Conservation (phyloP, 2,329 filamentous ascomycete species). For the Verticillium alfalfae region DNA sequence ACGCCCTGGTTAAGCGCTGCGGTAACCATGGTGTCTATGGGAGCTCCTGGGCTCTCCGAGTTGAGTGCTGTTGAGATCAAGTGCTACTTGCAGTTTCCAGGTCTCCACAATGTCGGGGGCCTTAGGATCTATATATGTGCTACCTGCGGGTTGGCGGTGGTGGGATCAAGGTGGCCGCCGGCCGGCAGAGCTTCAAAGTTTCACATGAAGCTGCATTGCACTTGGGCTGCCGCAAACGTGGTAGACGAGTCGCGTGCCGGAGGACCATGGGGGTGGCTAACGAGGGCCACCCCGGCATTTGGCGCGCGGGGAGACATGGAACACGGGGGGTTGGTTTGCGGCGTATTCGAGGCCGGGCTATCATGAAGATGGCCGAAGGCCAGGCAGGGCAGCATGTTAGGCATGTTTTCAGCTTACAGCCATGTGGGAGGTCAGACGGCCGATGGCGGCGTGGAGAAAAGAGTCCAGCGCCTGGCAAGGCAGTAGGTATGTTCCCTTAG, state of each 20-base stretch:
- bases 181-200: slow-evolving; percentile 2
- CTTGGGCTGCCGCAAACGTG: neutral
- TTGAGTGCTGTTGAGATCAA: neutral
- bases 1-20: slow-evolving; percentile 49
- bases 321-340: neutral
- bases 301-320: neutral
- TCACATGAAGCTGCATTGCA: neutral
- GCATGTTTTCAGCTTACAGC: neutral
- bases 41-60: neutral
- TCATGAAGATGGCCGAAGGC: neutral
- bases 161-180: slow-evolving; percentile 6
- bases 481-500: neutral
- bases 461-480: neutral
- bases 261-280: neutral
- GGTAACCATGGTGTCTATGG: slow-evolving; percentile 7
- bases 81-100: neutral
- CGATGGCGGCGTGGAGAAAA: neutral
- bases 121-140: slow-evolving; percentile 5
- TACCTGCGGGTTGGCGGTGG: neutral
- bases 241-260: neutral
- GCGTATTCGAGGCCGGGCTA: neutral
- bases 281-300: neutral
- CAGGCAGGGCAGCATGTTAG: neutral
- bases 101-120: neutral
- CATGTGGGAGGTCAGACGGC: neutral